Evolutionary conservation across 257 asterid species (phyloP), one percentile per base, ranked within the genome.

Genomic region (Solanum lignicaule): DNA sequence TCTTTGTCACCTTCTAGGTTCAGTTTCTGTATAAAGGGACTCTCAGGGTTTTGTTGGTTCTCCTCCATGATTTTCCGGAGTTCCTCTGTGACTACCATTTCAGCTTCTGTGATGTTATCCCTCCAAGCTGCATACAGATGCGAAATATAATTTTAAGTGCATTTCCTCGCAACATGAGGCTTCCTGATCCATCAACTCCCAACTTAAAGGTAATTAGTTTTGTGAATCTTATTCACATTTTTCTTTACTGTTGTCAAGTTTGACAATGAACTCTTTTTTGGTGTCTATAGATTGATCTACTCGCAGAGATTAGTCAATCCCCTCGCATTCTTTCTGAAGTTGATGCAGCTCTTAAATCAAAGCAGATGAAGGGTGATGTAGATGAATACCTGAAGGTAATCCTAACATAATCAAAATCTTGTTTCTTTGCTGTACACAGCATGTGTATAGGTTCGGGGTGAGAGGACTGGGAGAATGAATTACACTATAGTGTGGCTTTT

Each of bases 71-170:
- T 93, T 97, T 95, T 79, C 99, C 99, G 3, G 99, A 97, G 90
- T 97, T 97, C 85, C 99, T 97, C 83, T 97, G 99, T 71, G 98
- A 97, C 92, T 95, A 96, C 91, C 99, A 97, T 93, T 96, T 97
- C 93, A 97, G 99, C 91, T 96, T 97, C 92, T 97, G 99, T 92
- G 99, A 97, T 90, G 98, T 97, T 88, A 97, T 97, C 74, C 99
- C 99, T 29, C 97, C 99, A 65, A 95, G 98, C 89, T 97, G 99
- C 94, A 94, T 96, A 90, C 99, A 96, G 89, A 95, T 96, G 99
- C 94, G 99, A 68, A 97, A 96, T 90, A 95, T 97, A 82, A 93
- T 97, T 86, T 98, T 97, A 33, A 95, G 98, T 91, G 99, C 99
- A 55, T 97, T 96, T 91, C 99, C 99, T 89, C 99, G 98, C 89